Base-by-base conservation (phyloP, 1,284 basidiomycete species). In the Ceratobasidium papillatum region DNA sequence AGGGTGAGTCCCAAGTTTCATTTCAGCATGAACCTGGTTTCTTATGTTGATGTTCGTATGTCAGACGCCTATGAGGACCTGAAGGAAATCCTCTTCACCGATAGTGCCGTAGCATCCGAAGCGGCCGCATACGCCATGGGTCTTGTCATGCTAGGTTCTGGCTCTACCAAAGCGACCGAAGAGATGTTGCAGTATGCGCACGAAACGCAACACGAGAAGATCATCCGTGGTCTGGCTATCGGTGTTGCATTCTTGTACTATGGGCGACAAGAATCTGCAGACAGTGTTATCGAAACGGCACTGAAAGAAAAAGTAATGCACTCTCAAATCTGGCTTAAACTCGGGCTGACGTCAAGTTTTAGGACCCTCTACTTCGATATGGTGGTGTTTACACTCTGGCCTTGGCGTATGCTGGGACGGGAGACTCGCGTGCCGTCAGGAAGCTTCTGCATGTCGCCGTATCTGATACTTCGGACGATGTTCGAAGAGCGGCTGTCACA, bases 141-240 rank as follows among this genome's bases (percentile, higher is more conserved):
- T 68, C 86, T 99, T 69, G 89, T 98, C 80, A 98, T 98, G 96
- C 87, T 99, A 17, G 96, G 95, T 30, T 95, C 94, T 4, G 95
- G 90, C 19, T 91, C 90, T 71, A 85, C 86, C 56, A 91, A 89
- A 51, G 89, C 90, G 63, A 89, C 95, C 27, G 91, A 94, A 30
- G 96, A 99, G 84, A 98, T 98, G 95, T 84, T 98, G 73, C 88
- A 91, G 58, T 99, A 98, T 80, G 95, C 96, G 27, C 88, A 92
- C 76, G 96, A 99, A 81, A 98, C 96, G 0, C 94, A 96, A 80
- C 96, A 98, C 81, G 96, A 99, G 85, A 99, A 98, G 85, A 98
- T 98, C 80, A 98, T 98, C 76, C 91, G 96, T 66, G 95, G 95
- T 79, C 86, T 98, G 76, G 94, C 95, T 14, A 87, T 99, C 78